These are phyloP conservation scores for Tetrastigma voinierianum DNA, from an alignment of 164 flowering plant species.

Conservation along the genomic window DNA sequence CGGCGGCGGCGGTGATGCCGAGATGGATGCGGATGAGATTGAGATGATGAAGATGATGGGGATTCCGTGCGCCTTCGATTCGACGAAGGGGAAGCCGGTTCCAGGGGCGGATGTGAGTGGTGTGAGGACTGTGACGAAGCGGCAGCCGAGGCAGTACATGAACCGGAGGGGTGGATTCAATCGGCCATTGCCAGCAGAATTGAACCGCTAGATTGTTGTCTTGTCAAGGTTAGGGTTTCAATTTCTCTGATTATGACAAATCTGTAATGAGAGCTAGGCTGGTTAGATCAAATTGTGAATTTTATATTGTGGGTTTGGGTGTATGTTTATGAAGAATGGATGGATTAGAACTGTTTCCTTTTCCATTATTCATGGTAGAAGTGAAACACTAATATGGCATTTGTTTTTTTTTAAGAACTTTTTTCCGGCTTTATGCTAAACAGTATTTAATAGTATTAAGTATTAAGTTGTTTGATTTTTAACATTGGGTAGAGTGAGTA, in stretches of 20 bases:
- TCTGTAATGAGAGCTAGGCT: no score
- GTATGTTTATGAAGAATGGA: no score
- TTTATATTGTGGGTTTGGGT: no score
- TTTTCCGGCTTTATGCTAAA: no score
- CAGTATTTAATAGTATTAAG: no score
- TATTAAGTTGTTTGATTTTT: no score
- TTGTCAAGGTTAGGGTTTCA: constrained; percentile 29
- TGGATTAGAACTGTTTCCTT: no score
- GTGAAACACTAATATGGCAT: no score
- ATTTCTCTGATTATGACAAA: neutral
- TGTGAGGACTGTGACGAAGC: constrained; percentile 73
- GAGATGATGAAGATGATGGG: constrained; percentile 94
- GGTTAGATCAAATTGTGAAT: no score
- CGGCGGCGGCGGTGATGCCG: constrained; percentile 17
- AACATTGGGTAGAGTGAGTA: no score
- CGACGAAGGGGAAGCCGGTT: constrained; percentile 93
- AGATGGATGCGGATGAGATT: constrained; percentile 58
- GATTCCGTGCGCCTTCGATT: constrained; percentile 86
- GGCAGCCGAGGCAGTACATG: constrained; percentile 98
- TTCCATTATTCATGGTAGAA: no score
- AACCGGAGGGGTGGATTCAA: constrained; percentile 95
- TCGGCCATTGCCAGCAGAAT: constrained; percentile 84
- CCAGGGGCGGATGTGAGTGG: constrained; percentile 85
- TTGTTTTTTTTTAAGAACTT: no score
- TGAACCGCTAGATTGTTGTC: constrained; percentile 49